A percentile compares a stretch with the other conserved stretches of the same genome.
Evolutionary conservation across 306 rosid species (phyloP).

Genomic region (Quercus cerris): DNA sequence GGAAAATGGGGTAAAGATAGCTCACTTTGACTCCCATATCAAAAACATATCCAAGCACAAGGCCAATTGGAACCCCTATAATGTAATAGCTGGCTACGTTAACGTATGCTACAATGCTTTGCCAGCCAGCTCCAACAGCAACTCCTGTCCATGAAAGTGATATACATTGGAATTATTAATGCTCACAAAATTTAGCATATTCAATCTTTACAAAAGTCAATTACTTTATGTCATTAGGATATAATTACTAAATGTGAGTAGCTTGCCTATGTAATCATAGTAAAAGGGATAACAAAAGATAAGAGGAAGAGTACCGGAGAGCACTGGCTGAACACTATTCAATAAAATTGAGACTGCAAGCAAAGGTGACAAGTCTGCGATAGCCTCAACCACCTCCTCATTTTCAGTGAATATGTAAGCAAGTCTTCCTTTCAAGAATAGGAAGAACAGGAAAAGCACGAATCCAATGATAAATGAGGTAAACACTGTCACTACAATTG

Average conservation of each 20-base stretch:
- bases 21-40: constrained; percentile 39
- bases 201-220: too few relatives aligned
- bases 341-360: constrained; percentile 46
- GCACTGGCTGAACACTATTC: constrained; percentile 61
- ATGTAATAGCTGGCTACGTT: constrained; percentile 54
- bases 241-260: too few relatives aligned
- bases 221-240: too few relatives aligned
- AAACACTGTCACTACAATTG: constrained; percentile 30
- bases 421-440: constrained; percentile 32
- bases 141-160: constrained; percentile 30
- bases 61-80: constrained; percentile 48
- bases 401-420: constrained; percentile 46
- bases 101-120: constrained; percentile 49
- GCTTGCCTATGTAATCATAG: background rate
- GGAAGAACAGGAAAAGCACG: constrained; percentile 36
- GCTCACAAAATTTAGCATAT: too few relatives aligned
- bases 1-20: background rate
- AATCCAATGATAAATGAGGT: constrained; percentile 43
- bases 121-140: constrained; percentile 66
- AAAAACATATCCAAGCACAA: constrained; percentile 32
- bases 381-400: constrained; percentile 34
- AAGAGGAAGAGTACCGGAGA: constrained; percentile 35
- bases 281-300: too few relatives aligned
- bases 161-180: too few relatives aligned
- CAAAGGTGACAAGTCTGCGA: constrained; percentile 44